Evolutionary conservation across 495 filamentous ascomycete genomes (phyloP).

Genomic region (Neurospora discreta): DNA sequence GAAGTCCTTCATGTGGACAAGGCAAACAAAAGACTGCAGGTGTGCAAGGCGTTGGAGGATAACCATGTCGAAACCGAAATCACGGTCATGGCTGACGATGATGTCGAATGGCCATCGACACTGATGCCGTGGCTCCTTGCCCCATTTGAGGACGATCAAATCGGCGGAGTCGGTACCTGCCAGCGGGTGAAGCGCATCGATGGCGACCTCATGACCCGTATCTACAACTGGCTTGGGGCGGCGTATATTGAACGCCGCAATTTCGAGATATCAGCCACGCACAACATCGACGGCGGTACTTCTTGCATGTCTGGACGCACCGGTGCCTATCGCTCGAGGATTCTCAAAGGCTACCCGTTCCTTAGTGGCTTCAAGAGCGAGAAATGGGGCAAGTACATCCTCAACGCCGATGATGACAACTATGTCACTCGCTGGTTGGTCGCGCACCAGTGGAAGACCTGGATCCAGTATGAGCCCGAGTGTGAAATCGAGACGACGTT

Average conservation of each 20-base stretch:
- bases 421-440: conserved; percentile 75
- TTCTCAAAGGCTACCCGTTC: conserved; percentile 68
- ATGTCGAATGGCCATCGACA: conserved; percentile 71
- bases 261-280: conserved; percentile 81
- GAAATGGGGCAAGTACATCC: conserved; percentile 56
- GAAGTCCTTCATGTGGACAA: conserved; percentile 34
- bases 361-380: conserved; percentile 62
- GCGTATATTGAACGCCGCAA: conserved; percentile 76
- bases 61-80: conserved; percentile 57
- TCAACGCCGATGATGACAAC: conserved; percentile 80
- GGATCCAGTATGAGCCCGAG: conserved; percentile 63
- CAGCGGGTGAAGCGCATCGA: conserved; percentile 62
- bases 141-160: conserved; percentile 64
- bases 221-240: conserved; percentile 71
- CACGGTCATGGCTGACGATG: conserved; percentile 77
- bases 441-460: conserved; percentile 63
- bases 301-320: conserved; percentile 83
- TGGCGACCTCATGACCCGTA: conserved; percentile 43
- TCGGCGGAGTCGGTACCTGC: conserved; percentile 74
- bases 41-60: conserved; percentile 62
- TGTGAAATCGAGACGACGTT: conserved; percentile 67
- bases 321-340: conserved; percentile 69
- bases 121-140: conserved; percentile 76
- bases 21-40: conserved; percentile 72
- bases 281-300: conserved; percentile 73